Evolutionary conservation across 1,139 yeast species (phyloP), one percentile per base, ranked within the genome.

Genomic region (Candida tetrigidarum): DNA sequence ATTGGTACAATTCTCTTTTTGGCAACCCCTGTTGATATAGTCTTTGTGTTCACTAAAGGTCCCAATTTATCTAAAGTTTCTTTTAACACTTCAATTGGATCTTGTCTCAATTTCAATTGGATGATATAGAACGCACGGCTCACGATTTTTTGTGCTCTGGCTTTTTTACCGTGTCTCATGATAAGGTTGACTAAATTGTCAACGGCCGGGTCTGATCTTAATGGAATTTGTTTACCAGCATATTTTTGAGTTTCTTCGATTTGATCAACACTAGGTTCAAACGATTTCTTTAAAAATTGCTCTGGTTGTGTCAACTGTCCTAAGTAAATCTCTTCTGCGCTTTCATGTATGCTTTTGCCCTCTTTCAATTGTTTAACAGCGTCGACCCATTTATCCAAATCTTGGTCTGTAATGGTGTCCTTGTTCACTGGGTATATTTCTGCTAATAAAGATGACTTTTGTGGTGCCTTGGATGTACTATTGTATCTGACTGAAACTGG

Each of bases 161-260:
- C 81, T 64, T 92, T 93, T 64, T 85, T 84, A 41, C 99, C 99
- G 60, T 89, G 84, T 60, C 90, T 83, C 99, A 95, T 95, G 49
- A 93, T 83, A 69, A 91, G 78, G 63, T 92, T 90, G 45, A 89
- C 84, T 57, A 93, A 80, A 55, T 87, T 87, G 43, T 84, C 83
- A 44, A 93, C 76, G 26, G 85, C 80, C 12, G 88, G 86, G 55
- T 92, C 96, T 28, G 72, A 68, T 55, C 76, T 72, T 20, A 73
- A 62, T 14, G 97, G 96, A 28, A 89, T 69, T 16, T 81, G 78
- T 48, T 74, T 69, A 36, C 68, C 74, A 45, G 76, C 70, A 47
- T 85, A 69, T 10, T 60, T 64, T 45, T 74, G 80, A 38, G 75
- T 74, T 61, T 86, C 81, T 9, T 66, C 74, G 25, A 76, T 50